A percentile compares a stretch with the other conserved stretches of the same genome.
Evolutionary conservation across 108 stramenopile species (phyloP).

Genomic region (Tribonema minus): DNA sequence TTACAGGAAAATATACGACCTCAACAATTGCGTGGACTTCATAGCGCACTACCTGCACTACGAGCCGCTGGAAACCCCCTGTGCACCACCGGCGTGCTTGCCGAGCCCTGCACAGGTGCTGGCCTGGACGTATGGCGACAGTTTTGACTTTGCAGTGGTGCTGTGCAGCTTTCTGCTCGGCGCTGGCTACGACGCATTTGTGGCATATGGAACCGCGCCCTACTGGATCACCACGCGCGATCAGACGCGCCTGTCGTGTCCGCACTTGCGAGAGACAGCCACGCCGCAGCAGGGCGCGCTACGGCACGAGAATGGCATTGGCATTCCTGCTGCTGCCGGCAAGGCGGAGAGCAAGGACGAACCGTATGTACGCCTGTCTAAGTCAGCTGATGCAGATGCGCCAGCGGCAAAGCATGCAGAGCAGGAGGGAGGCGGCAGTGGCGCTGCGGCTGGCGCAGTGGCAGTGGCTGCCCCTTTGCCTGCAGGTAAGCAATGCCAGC

Average conservation of each 20-base stretch:
- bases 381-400: too few relatives aligned
- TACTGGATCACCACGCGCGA: conserved; percentile 47
- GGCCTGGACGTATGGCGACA: conserved; percentile 63
- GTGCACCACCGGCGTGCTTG: conserved; percentile 27
- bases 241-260: conserved; percentile 25
- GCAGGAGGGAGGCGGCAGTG: too few relatives aligned
- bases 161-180: conserved; percentile 65
- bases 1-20: conserved; percentile 61
- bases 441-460: too few relatives aligned
- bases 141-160: conserved; percentile 64
- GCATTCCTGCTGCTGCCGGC: not conserved
- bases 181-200: conserved; percentile 74
- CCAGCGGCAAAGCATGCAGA: too few relatives aligned
- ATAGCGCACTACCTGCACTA: conserved; percentile 66
- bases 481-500: too few relatives aligned
- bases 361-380: too few relatives aligned
- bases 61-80: conserved; percentile 64
- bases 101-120: conserved; percentile 53
- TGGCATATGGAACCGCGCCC: conserved; percentile 58
- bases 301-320: conserved; percentile 33
- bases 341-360: too few relatives aligned
- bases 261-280: conserved; percentile 7
- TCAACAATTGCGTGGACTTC: conserved; percentile 53
- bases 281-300: not conserved
- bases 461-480: too few relatives aligned